Conservation (phyloP, 2,329 filamentous ascomycete genomes). For the Corynespora cassiicola region DNA sequence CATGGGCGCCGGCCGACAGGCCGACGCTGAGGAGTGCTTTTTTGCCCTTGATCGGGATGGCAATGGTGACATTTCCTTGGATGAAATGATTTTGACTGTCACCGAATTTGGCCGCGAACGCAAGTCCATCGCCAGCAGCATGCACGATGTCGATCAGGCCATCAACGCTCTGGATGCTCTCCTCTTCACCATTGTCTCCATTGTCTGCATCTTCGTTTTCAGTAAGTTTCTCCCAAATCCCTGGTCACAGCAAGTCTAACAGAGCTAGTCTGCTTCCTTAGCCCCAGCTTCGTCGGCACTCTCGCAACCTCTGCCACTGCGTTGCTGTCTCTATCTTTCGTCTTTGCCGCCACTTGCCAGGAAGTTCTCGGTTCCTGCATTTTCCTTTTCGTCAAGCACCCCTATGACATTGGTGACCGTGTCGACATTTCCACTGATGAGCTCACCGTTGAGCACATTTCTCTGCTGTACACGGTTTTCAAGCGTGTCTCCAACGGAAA, state of each 20-base stretch:
- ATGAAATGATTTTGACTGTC: conserved; percentile 92
- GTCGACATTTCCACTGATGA: conserved; percentile 77
- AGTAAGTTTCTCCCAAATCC: conserved; percentile 54
- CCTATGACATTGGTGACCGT: conserved; percentile 93
- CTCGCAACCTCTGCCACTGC: conserved; percentile 90
- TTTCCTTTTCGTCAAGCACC: conserved; percentile 98
- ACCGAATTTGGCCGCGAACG: conserved; percentile 84
- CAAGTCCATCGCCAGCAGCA: conserved; percentile 87
- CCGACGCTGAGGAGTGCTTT: conserved; percentile 88
- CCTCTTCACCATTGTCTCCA: conserved; percentile 78
- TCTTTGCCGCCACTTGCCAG: conserved; percentile 89
- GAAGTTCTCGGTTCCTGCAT: conserved; percentile 98
- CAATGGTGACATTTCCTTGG: conserved; percentile 93
- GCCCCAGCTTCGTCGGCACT: conserved; percentile 82
- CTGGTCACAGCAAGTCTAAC: conserved; percentile 23
- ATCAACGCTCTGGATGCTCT: conserved; percentile 90
- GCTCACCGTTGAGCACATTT: conserved; percentile 91
- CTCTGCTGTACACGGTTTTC: conserved; percentile 91
- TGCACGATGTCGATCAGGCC: conserved; percentile 97
- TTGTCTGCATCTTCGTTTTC: conserved; percentile 85
- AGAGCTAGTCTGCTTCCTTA: conserved; percentile 78
- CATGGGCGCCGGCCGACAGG: conserved; percentile 74
- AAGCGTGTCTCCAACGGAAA: conserved; percentile 83
- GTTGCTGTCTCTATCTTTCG: conserved; percentile 93
- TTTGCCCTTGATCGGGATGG: conserved; percentile 79